Evolutionary conservation across 2,329 filamentous ascomycete genomes (phyloP), one percentile per base, ranked within the genome.

Genomic region (Ciborinia camelliae): DNA sequence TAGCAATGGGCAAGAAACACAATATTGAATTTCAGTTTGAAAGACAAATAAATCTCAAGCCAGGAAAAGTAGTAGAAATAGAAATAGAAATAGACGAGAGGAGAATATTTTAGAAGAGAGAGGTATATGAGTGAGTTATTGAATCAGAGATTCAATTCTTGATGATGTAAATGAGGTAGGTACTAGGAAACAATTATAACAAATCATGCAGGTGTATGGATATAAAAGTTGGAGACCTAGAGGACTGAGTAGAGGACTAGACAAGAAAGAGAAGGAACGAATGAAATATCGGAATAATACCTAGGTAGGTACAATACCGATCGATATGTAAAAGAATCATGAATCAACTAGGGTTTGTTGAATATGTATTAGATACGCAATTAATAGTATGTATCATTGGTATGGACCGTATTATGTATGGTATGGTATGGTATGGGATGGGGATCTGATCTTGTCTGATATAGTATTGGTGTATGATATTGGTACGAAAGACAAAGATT

Each of bases 221-320:
- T 58, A 45, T 58, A 58, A 58, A 45, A 58, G 37, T 45, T 58
- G 54, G 54, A 45, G 54, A 58, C 54, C 39, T 58, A 45, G n/a
- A n/a, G 54, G 39, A 45, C 15, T 30, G 18, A 58, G n/a, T n/a
- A n/a, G 39, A 45, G 28, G 32, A 23, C 28, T 26, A 32, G 41
- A 35, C 26, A 23, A 45, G 45, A 39, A 58, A 57, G n/a, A 58
- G 54, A 58, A 58, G 54, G 54, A 58, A 58, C 39, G 28, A 58
- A 58, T 58, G 54, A 58, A 43, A 45, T 58, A 58, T 58, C 54
- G 54, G 54, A 58, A 58, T 32, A 43, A 58, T 58, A 58, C 39
- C 28, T 58, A 58, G 41, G 54, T 58, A 58, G 41, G 54, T 45
- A 45, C 26, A 57, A 45, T 45, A 58, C 54, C 28, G 39, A 45